phyloP scores from a whole-genome alignment of 495 filamentous ascomycete species.

The Lentithecium fluviatile region DNA sequence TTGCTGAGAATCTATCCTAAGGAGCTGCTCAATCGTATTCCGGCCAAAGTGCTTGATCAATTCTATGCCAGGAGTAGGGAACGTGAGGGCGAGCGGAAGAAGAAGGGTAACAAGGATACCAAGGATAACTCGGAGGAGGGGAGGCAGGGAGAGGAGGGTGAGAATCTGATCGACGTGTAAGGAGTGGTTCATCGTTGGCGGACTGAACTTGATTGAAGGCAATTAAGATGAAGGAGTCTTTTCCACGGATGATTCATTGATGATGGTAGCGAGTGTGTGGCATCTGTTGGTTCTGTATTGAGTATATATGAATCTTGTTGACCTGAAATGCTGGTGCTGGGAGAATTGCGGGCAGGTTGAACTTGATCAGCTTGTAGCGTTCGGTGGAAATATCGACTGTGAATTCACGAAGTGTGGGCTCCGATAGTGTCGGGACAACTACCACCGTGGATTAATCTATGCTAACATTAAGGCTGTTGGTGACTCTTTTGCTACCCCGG shows the following conservation, averaged over 20 bases:
- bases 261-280: background rate
- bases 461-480: too few species aligned
- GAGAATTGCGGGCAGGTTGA: too few species aligned
- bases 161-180: conserved; percentile 45
- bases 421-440: too few species aligned
- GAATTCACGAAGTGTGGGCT: too few species aligned
- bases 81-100: conserved; percentile 53
- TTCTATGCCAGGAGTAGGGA: conserved; percentile 80
- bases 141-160: conserved; percentile 43
- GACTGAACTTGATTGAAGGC: background rate
- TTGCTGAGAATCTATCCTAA: conserved; percentile 94
- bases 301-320: conserved; percentile 18
- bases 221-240: background rate
- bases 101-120: conserved; percentile 61
- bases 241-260: background rate
- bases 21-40: conserved; percentile 95
- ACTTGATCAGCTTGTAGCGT: too few species aligned
- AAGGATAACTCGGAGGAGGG: conserved; percentile 64
- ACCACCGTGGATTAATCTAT: too few species aligned
- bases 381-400: too few species aligned
- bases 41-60: conserved; percentile 86
- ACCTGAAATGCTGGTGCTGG: too few species aligned
- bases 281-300: conserved; percentile 6
- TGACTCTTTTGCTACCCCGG: too few species aligned
- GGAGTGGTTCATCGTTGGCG: background rate